Percentiles rank a stretch among this genome's conserved stretches.
Conservation (phyloP, 169 alveolate genomes). For the Plasmodium falciparum region DNA sequence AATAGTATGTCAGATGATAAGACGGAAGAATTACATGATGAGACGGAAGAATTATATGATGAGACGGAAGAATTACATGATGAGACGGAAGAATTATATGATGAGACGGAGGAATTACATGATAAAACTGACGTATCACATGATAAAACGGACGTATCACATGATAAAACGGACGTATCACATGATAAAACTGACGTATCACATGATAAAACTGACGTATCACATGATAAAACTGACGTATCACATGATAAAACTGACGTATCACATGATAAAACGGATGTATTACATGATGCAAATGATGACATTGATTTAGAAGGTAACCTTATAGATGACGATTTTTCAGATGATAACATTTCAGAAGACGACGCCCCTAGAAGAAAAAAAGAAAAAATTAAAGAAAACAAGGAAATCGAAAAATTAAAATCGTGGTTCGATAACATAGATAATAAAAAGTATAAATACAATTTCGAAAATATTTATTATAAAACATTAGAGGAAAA, state of each 20-base stretch:
- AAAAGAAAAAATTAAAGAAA: constrained; percentile 11
- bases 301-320: background rate
- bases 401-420: constrained; percentile 18
- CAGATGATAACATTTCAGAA: background rate
- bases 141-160: no score
- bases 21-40: background rate
- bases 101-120: background rate
- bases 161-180: no score
- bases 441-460: constrained; percentile 7
- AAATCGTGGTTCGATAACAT: background rate
- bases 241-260: background rate
- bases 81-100: background rate
- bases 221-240: background rate
- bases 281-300: background rate
- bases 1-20: background rate
- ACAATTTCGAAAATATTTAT: constrained; percentile 31
- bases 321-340: background rate
- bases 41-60: background rate
- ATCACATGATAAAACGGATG: background rate
- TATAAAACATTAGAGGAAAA: constrained; percentile 27
- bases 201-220: no score
- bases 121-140: background rate
- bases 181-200: no score
- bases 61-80: background rate
- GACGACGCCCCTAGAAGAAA: background rate